Evolutionary conservation across 78 protist species (phyloP).

Genomic region (slime mould (Dictyostelium discoideum)): dicty_2.7 NC_007090.3:2944501-2945000

Average conservation of each 20-base stretch:
- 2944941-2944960: slow-evolving; percentile 31
- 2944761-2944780: slow-evolving; percentile 66
- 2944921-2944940: neutral
- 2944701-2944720: slow-evolving; percentile 31
- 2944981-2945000: neutral
- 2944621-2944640: slow-evolving; percentile 45
- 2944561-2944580: slow-evolving; percentile 96
- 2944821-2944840: neutral
- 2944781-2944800: slow-evolving; percentile 5
- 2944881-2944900: neutral
- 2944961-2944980: slow-evolving; percentile 4
- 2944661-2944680: slow-evolving; percentile 85
- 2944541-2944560: slow-evolving; percentile 85
- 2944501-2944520: slow-evolving; percentile 95
- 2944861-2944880: neutral
- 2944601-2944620: slow-evolving; percentile 79
- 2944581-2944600: slow-evolving; percentile 92
- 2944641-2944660: slow-evolving; percentile 88
- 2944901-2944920: neutral
- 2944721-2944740: slow-evolving; percentile 83
- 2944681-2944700: slow-evolving; percentile 84
- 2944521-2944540: slow-evolving; percentile 92
- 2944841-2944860: neutral
- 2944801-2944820: neutral
- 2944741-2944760: slow-evolving; percentile 25